Percentiles rank a stretch among this genome's conserved stretches.
Evolutionary conservation across 2,329 filamentous ascomycete species (phyloP).

Genomic region (Trichoderma sp.): DNA sequence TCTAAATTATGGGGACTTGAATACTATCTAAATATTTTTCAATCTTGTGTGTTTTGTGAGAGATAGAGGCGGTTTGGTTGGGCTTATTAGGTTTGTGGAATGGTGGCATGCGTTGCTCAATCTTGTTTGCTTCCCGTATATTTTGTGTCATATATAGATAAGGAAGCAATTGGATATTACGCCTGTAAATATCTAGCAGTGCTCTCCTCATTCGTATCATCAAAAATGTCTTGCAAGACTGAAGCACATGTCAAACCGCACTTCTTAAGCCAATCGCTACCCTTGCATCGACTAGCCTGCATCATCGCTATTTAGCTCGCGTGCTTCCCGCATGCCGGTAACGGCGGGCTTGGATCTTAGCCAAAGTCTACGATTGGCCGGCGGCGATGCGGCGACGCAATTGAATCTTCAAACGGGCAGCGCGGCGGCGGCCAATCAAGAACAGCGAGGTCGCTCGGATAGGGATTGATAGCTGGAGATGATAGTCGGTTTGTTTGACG

Average conservation of each 20-base stretch:
- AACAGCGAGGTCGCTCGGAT: slow-evolving; percentile 2
- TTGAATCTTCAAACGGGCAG: slow-evolving; percentile 19
- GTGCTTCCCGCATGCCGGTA: slow-evolving; percentile 5
- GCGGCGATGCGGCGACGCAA: slow-evolving; percentile 13
- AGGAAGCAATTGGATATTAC: neutral
- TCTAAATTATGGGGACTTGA: neutral
- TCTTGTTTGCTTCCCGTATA: neutral
- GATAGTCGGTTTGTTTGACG: neutral
- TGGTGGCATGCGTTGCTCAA: neutral
- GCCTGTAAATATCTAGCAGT: neutral
- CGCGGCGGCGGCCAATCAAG: slow-evolving; percentile 5
- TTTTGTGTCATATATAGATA: neutral
- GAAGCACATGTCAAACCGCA: neutral
- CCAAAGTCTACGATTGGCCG: slow-evolving; percentile 10
- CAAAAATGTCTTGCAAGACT: neutral
- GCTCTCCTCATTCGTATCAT: neutral
- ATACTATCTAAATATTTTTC: neutral
- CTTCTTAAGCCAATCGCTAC: neutral
- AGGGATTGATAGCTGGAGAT: neutral
- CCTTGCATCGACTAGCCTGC: neutral
- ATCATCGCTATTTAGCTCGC: neutral
- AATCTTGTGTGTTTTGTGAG: neutral
- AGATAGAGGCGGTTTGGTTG: neutral
- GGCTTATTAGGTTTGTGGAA: neutral
- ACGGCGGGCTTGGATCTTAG: neutral